Conservation (phyloP, 148 eudicot species). For the Linanthus parryae region DNA sequence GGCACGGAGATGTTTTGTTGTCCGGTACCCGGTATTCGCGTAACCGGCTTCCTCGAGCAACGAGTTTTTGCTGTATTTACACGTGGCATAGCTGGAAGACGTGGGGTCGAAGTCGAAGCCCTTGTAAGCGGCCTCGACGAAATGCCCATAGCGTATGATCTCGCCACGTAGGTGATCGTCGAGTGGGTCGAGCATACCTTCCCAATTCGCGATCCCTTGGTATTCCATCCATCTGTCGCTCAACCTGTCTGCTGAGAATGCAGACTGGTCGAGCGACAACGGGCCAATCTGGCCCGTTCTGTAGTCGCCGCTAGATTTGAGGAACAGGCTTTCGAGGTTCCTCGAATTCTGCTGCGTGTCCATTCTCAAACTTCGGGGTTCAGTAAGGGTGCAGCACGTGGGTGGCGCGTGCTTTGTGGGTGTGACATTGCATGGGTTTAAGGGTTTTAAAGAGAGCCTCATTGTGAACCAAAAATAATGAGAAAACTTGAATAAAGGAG, state of each 20-base stretch:
- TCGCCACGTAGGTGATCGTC: conserved; percentile 51
- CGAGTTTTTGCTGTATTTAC: conserved; percentile 22
- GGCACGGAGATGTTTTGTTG: conserved; percentile 52
- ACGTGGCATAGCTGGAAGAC: conserved; percentile 37
- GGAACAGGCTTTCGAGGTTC: neutral
- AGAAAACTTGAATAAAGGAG: too few relatives aligned
- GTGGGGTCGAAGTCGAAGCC: conserved; percentile 63
- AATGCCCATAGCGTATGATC: conserved; percentile 71
- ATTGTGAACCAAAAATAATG: too few relatives aligned
- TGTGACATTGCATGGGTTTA: conserved; percentile 11
- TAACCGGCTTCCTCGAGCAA: conserved; percentile 38
- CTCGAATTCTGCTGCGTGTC: too few relatives aligned
- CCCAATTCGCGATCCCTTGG: conserved; percentile 73
- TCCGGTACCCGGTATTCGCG: conserved; percentile 35
- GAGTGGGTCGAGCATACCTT: conserved; percentile 76
- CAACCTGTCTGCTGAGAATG: conserved; percentile 1
- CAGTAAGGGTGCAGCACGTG: neutral
- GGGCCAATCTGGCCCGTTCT: neutral
- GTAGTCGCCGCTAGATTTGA: too few relatives aligned
- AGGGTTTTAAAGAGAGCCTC: too few relatives aligned
- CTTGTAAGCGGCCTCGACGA: conserved; percentile 64
- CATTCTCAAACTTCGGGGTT: neutral
- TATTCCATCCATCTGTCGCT: conserved; percentile 62
- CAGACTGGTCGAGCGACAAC: neutral
- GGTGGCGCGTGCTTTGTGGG: neutral